Evolutionary conservation across 768 basidiomycete species (phyloP).

Genomic region (Lepiota venenata): DNA sequence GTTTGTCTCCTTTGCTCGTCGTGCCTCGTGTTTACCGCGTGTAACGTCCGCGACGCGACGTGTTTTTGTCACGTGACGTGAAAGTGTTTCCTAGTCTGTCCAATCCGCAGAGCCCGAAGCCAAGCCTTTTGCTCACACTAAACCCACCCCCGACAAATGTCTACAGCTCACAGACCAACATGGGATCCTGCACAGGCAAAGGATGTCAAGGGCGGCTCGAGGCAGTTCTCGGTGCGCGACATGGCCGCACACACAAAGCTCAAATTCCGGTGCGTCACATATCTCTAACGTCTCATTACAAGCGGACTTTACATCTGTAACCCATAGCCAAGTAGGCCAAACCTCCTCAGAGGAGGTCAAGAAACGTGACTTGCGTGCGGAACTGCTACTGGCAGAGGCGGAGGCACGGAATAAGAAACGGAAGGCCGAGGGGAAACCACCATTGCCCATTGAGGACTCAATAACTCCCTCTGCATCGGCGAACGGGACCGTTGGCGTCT

Average conservation of each 20-base stretch:
- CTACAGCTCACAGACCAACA: constrained; percentile 91
- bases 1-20: not conserved
- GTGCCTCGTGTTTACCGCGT: constrained; percentile 10
- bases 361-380: constrained; percentile 76
- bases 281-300: not conserved
- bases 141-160: constrained; percentile 59
- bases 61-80: constrained; percentile 12
- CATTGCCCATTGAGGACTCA: constrained; percentile 39
- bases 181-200: constrained; percentile 97
- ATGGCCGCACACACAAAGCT: constrained; percentile 96
- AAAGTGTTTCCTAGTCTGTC: not conserved
- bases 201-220: constrained; percentile 88
- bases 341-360: constrained; percentile 75
- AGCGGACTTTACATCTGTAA: not conserved
- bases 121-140: not conserved
- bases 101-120: not conserved
- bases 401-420: constrained; percentile 88
- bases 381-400: constrained; percentile 82
- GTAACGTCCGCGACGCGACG: constrained; percentile 13
- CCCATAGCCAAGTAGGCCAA: constrained; percentile 80
- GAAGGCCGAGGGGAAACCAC: constrained; percentile 77
- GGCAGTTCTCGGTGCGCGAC: constrained; percentile 90
- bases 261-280: constrained; percentile 76
- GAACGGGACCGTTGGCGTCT: not conserved
- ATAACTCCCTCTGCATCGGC: constrained; percentile 25